These are phyloP conservation scores for Melaleuca alternifolia DNA, from an alignment of 345 rosid species.

Conservation along the genomic window DNA sequence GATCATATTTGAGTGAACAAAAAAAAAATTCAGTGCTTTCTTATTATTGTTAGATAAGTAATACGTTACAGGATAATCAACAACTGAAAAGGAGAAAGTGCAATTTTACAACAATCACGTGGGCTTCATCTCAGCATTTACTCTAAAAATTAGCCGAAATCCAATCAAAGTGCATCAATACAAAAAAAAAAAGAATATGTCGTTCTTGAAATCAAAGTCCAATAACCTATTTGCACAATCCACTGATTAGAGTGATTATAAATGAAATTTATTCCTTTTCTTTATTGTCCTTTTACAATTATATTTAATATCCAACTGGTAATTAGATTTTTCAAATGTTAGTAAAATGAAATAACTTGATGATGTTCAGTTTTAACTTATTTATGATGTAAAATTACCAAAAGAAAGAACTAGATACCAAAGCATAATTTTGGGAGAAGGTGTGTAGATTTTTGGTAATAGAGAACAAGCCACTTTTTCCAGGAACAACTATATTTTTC, in stretches of 20 bases:
- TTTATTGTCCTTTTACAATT: not conserved
- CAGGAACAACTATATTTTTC: not conserved
- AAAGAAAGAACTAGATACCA: not conserved
- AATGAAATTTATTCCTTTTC: not conserved
- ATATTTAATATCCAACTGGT: not conserved
- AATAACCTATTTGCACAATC: not conserved
- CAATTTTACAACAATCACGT: not conserved
- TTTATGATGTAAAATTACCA: not conserved
- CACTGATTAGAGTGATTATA: not conserved
- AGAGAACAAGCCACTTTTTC: not conserved
- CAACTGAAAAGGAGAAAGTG: not conserved
- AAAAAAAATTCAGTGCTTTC: not conserved
- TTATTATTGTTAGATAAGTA: not conserved
- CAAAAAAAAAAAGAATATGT: not conserved
- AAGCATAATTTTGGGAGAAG: not conserved
- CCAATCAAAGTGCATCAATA: not conserved
- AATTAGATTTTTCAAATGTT: not conserved
- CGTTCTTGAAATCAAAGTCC: no score
- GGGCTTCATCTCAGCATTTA: not conserved
- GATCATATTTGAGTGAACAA: not conserved
- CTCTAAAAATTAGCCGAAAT: not conserved
- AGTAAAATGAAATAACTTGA: not conserved
- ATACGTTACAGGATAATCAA: not conserved
- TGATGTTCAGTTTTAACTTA: not conserved
- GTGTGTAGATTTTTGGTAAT: not conserved